Conservation (phyloP, 2,329 filamentous ascomycete species). For the Xylariaceae sp. region DNA sequence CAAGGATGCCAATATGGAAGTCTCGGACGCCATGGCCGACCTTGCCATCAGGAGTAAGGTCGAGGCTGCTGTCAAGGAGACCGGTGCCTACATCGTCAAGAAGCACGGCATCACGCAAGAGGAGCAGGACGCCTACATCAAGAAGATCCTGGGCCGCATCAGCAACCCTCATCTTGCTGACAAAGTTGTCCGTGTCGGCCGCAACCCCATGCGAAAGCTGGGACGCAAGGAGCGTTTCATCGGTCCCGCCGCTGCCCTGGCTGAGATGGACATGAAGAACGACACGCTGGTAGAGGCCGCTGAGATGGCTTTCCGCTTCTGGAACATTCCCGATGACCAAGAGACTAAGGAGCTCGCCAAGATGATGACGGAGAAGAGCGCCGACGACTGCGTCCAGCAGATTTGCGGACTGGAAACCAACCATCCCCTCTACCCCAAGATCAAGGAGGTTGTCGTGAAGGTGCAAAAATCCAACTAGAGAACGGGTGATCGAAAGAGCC, state of each 20-base stretch:
- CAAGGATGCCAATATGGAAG: slow-evolving; percentile 69
- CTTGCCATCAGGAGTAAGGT: slow-evolving; percentile 73
- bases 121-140: slow-evolving; percentile 79
- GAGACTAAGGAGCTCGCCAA: slow-evolving; percentile 81
- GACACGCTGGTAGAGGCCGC: slow-evolving; percentile 71
- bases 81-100: slow-evolving; percentile 72
- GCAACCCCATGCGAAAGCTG: slow-evolving; percentile 88
- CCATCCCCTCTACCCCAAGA: slow-evolving; percentile 70
- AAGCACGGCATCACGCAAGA: slow-evolving; percentile 73
- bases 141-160: slow-evolving; percentile 88
- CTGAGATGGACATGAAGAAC: slow-evolving; percentile 68
- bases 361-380: slow-evolving; percentile 67
- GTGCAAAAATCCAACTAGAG: slow-evolving; percentile 61
- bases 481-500: slow-evolving; percentile 31
- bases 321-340: slow-evolving; percentile 85
- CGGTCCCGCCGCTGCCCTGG: slow-evolving; percentile 81
- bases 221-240: slow-evolving; percentile 94
- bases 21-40: slow-evolving; percentile 83
- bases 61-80: slow-evolving; percentile 73
- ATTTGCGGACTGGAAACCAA: slow-evolving; percentile 71
- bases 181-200: slow-evolving; percentile 88
- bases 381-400: slow-evolving; percentile 69
- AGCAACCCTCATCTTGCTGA: slow-evolving; percentile 91
- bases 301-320: slow-evolving; percentile 92
- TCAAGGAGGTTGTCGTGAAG: slow-evolving; percentile 72